Base-by-base conservation (phyloP, 768 basidiomycete species). In the Gymnopilus dilepis region DNA sequence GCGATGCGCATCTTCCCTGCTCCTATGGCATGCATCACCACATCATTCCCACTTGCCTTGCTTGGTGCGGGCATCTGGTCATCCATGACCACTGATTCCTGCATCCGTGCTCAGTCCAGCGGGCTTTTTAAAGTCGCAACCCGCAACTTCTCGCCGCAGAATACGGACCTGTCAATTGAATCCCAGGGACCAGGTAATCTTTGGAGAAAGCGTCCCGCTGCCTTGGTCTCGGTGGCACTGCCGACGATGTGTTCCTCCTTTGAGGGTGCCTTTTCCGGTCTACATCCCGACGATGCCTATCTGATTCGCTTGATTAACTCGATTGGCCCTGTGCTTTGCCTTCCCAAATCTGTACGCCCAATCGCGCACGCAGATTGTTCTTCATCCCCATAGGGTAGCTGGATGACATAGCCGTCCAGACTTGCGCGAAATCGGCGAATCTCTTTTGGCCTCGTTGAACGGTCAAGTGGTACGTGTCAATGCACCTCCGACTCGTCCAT, bases 261-360 rank as follows among this genome's bases (percentile, higher is more conserved):
- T 66, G 42, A 63, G 54, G 37, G 24, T 66, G 58, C 65, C 65
- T 56, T 53, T 57, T 66, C 58, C 19, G 54, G 61, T 34, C 59
- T 30, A 31, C 19, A 28, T 45, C 22, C 37, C 56, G 40, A 58
- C 56, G 60, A 47, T 48, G 64, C 53, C 60, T 65, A 65, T 65
- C 64, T 61, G 51, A 43, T 50, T 45, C 57, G 17, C 50, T 24
- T 34, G n/a, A 31, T 51, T 31, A 38, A 56, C 43, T 24, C 26
- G n/a, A 31, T 51, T 31, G 30, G 52, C 43, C 37, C 34, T 34
- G 26, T 45, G 34, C 30, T 47, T 26, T 41, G 15, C 19, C 40
- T 41, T 41, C 19, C 40, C 58, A 42, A 51, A 63, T 50, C 43
- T 43, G 41, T 42, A 33, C 12, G 12, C n/a, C n/a, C n/a, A 54